phyloP scores from a whole-genome alignment of 805 yeast species.

The Saccharomycopsis schoenii region DNA sequence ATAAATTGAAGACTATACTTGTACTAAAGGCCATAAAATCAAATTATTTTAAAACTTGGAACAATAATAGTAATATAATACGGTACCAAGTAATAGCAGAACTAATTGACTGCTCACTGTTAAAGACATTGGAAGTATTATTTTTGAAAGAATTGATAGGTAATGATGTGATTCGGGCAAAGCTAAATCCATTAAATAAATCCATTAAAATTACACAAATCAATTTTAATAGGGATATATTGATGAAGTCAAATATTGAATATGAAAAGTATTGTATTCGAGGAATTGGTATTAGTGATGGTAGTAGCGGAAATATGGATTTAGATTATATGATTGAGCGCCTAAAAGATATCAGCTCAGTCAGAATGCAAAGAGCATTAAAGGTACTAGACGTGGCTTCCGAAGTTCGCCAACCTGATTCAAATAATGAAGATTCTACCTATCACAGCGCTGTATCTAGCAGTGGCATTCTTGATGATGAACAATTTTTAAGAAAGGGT shows the following conservation, averaged over 20 bases:
- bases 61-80: neutral
- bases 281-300: neutral
- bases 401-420: neutral
- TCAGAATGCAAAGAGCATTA: neutral
- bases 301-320: neutral
- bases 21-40: neutral
- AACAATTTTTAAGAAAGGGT: neutral
- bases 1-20: neutral
- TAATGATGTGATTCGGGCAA: neutral
- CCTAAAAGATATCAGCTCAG: neutral
- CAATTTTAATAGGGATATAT: neutral
- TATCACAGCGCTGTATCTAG: neutral
- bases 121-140: neutral
- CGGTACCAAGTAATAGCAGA: neutral
- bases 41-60: neutral
- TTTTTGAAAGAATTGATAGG: neutral
- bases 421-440: no score
- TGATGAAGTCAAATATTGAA: neutral
- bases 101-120: neutral
- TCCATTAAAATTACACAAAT: neutral
- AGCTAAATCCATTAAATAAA: neutral
- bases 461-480: neutral
- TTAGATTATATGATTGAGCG: neutral
- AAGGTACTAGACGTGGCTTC: neutral
- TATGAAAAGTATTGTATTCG: neutral